Percentiles rank a stretch among this genome's conserved stretches.
phyloP scores from a whole-genome alignment of 192 early-diverging fungal species.

The Podila horticola region DNA sequence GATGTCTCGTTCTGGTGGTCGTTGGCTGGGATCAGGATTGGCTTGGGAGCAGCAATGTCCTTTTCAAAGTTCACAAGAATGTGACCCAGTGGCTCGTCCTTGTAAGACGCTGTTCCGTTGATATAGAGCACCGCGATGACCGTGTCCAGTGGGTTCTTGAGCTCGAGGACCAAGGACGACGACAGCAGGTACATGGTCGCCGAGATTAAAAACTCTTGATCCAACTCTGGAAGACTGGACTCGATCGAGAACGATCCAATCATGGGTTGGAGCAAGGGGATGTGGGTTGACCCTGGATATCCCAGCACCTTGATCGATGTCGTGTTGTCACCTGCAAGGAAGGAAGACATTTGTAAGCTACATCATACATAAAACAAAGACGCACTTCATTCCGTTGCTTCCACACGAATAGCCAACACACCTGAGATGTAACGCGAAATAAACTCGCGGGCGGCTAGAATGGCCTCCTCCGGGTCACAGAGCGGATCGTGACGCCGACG shows the following conservation, averaged over 20 bases:
- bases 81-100: slow-evolving; percentile 35
- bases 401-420: neutral
- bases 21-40: slow-evolving; percentile 45
- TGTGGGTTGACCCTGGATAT: slow-evolving; percentile 19
- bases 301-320: slow-evolving; percentile 36
- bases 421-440: slow-evolving; percentile 49
- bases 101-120: slow-evolving; percentile 41
- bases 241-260: slow-evolving; percentile 26
- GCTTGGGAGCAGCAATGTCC: slow-evolving; percentile 37
- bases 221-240: slow-evolving; percentile 25
- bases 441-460: slow-evolving; percentile 34
- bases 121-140: slow-evolving; percentile 42
- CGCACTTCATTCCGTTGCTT: neutral
- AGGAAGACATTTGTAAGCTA: neutral
- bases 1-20: slow-evolving; percentile 43
- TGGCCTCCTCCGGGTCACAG: slow-evolving; percentile 24
- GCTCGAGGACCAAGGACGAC: slow-evolving; percentile 23
- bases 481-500: slow-evolving; percentile 10
- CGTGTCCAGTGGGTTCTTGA: slow-evolving; percentile 38
- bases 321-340: slow-evolving; percentile 30
- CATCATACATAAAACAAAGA: neutral
- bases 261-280: slow-evolving; percentile 41
- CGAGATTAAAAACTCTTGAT: slow-evolving; percentile 37
- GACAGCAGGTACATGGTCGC: slow-evolving; percentile 42
- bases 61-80: slow-evolving; percentile 38